Evolutionary conservation across 129 eudicot species (phyloP).

Genomic region (Artemisia argyi): DNA sequence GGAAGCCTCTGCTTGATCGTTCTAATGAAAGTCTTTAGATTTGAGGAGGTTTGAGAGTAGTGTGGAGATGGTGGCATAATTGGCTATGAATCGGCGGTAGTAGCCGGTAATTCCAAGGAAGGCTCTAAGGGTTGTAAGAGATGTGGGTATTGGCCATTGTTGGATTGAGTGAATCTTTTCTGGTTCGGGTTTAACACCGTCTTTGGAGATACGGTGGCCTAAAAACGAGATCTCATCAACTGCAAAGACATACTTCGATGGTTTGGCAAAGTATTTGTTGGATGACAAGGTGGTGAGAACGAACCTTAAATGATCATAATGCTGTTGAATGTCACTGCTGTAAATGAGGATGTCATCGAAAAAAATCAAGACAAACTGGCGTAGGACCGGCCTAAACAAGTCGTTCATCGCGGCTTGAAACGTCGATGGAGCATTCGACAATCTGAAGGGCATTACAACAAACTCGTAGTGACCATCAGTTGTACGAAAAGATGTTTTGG

Average conservation of each 20-base stretch:
- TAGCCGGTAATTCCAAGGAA: not conserved
- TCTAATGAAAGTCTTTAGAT: too few relatives aligned
- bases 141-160: not conserved
- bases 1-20: too few relatives aligned
- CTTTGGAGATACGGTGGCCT: not conserved
- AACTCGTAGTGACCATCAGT: too few relatives aligned
- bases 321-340: not conserved
- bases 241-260: not conserved
- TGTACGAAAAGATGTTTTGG: too few relatives aligned
- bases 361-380: not conserved
- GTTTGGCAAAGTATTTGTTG: not conserved
- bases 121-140: not conserved
- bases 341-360: not conserved
- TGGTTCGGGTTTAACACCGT: not conserved
- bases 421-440: not conserved
- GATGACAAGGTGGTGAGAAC: not conserved
- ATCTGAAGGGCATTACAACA: too few relatives aligned
- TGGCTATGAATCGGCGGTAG: too few relatives aligned
- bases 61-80: too few relatives aligned
- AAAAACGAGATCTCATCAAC: not conserved
- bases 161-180: not conserved
- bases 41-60: too few relatives aligned
- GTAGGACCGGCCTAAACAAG: not conserved
- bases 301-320: not conserved
- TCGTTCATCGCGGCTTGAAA: not conserved